phyloP scores from a whole-genome alignment of 345 rosid genomes.

The Salix caprea region DNA sequence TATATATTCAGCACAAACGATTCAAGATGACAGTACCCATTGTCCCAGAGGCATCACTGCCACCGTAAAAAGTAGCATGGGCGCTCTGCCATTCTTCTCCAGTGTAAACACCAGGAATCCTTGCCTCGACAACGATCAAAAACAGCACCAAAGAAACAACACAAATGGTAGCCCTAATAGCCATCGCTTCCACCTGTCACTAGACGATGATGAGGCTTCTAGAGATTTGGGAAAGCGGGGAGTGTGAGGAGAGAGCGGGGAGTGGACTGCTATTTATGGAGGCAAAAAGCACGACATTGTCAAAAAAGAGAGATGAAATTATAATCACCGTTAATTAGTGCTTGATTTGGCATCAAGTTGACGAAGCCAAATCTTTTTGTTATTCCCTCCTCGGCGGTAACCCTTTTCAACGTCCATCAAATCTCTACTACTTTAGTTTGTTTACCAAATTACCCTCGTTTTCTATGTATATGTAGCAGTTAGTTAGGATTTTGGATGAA shows the following conservation, averaged over 20 bases:
- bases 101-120: slow-evolving; percentile 64
- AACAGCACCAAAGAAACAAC: slow-evolving; percentile 23
- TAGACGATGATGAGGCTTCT: neutral
- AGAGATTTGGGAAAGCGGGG: neutral
- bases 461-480: no score
- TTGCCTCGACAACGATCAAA: slow-evolving; percentile 40
- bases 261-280: slow-evolving; percentile 39
- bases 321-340: slow-evolving; percentile 36
- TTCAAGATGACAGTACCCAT: slow-evolving; percentile 48
- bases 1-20: neutral
- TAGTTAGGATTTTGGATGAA: neutral
- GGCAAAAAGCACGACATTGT: slow-evolving; percentile 16
- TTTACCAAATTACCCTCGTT: slow-evolving; percentile 2
- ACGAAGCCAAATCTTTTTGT: neutral
- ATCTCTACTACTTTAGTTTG: neutral
- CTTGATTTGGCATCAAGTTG: slow-evolving; percentile 9
- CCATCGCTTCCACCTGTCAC: slow-evolving; percentile 13
- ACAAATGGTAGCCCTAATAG: neutral
- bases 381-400: neutral
- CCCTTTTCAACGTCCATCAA: neutral
- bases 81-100: slow-evolving; percentile 74
- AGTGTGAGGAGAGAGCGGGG: slow-evolving; percentile 20
- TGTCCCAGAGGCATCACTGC: slow-evolving; percentile 83
- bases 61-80: slow-evolving; percentile 92
- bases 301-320: slow-evolving; percentile 23